A percentile compares a stretch with the other conserved stretches of the same genome.
phyloP scores from a whole-genome alignment of 2,329 filamentous ascomycete genomes.

The Ophiosphaerella narmari region DNA sequence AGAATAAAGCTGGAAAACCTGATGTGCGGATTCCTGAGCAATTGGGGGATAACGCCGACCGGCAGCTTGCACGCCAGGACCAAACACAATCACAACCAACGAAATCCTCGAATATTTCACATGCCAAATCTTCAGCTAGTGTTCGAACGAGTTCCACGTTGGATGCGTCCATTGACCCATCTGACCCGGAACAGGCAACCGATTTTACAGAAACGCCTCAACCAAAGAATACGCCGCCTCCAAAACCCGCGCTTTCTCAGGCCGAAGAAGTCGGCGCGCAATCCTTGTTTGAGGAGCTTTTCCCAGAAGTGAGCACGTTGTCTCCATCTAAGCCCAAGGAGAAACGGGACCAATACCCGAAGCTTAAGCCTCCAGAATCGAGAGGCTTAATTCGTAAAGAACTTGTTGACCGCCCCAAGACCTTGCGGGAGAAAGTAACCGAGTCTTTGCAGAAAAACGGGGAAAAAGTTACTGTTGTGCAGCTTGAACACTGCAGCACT shows the following conservation, averaged over 20 bases:
- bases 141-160: background rate
- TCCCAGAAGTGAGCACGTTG: constrained; percentile 53
- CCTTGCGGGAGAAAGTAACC: constrained; percentile 22
- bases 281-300: constrained; percentile 57
- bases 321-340: constrained; percentile 17
- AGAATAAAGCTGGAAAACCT: no score
- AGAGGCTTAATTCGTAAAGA: constrained; percentile 13
- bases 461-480: constrained; percentile 52
- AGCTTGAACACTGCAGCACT: constrained; percentile 57
- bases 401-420: constrained; percentile 4
- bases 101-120: constrained; percentile 13
- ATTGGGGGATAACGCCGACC: constrained; percentile 6
- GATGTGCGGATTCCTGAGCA: no score
- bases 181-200: background rate
- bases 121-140: background rate
- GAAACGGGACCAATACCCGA: constrained; percentile 29
- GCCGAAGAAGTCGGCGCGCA: constrained; percentile 25
- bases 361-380: constrained; percentile 30
- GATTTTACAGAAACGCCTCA: no score
- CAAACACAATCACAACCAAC: constrained; percentile 19
- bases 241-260: background rate
- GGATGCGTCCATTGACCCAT: background rate
- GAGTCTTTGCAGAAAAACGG: constrained; percentile 28
- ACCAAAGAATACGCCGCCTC: no score
- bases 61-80: constrained; percentile 15